Evolutionary conservation across 2,329 filamentous ascomycete genomes (phyloP).

Genomic region (Cryphonectria nitschkei): DNA sequence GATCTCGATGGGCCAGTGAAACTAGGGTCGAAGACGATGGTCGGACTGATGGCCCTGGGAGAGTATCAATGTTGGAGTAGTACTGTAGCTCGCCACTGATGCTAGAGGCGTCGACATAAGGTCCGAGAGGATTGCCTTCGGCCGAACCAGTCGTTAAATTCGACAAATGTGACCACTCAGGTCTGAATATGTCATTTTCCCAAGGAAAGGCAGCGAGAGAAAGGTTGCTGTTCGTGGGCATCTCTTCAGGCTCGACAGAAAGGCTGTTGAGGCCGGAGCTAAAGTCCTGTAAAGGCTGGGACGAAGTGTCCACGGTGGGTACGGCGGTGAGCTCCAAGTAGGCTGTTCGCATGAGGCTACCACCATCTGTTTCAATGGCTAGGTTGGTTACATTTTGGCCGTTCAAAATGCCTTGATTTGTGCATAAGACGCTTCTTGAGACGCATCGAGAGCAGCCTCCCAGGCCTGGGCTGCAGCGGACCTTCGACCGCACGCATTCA

Average conservation of each 20-base stretch:
- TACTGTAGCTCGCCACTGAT: constrained; percentile 4
- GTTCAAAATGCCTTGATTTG: constrained; percentile 13
- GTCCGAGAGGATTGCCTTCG: constrained; percentile 7
- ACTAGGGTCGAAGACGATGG: constrained; percentile 11
- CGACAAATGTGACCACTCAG: constrained; percentile 13
- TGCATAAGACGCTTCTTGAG: constrained; percentile 17
- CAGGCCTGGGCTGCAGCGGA: constrained; percentile 16
- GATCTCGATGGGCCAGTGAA: constrained; percentile 16
- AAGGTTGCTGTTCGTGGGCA: constrained; percentile 8
- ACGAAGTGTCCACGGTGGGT: constrained; percentile 5
- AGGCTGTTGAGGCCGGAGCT: constrained; percentile 2
- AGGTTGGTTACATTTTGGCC: constrained; percentile 3
- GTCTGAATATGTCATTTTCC: constrained; percentile 12
- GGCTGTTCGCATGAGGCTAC: constrained; percentile 2
- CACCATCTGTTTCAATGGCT: constrained; percentile 8
- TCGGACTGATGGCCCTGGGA: constrained; percentile 4
- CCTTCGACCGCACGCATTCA: constrained; percentile 24
- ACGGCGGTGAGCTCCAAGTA: constrained; percentile 1
- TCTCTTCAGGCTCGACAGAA: constrained; percentile 8
- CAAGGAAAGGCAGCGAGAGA: constrained; percentile 5
- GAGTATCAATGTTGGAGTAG: constrained; percentile 10
- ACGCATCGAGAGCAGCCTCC: constrained; percentile 21
- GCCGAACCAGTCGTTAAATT: constrained; percentile 3
- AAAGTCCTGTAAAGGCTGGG: constrained; percentile 9
- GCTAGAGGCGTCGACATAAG: constrained; percentile 7